Base-by-base conservation (phyloP, 257 asterid species). In the Solanum rostratum region DNA sequence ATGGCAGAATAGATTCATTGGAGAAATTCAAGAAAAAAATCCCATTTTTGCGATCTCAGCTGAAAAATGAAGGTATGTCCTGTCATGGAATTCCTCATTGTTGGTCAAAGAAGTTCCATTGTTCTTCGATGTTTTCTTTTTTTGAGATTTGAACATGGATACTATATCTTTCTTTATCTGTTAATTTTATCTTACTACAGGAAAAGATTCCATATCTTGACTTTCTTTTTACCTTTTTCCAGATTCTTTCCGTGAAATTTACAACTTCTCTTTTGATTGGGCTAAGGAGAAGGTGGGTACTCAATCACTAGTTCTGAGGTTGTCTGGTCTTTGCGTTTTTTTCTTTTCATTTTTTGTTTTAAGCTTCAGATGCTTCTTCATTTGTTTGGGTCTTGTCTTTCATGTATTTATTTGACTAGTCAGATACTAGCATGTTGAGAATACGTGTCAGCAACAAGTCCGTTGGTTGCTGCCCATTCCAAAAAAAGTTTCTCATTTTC, bases 191-290 rank as follows among this genome's bases (percentile, higher is more conserved):
- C 62, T 27, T 16, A 49, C 16, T 49, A 15, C 43, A 49, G 20
- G 81, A 49, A 76, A 24, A 50, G 53, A 46, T 15, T 76, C 60
- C 81, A 49, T 78, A 50, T 45, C 29, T 50, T 16, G 22, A 24
- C 27, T 29, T 22, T 29, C 39, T 49, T 49, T 45, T 46, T 2
- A 27, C 37, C 79, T 63, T 55, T 81, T 33, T 88, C 54, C 95
- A 97, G 99, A 95, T 29, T 95, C 92, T 89, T 95, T 94, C 86
- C 90, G 91, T 22, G 99, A 95, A 84, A 93, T 95, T 89, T 97
- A 97, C 90, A 92, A 93, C 89, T 97, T 90, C 66, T 96, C 99
- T 80, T 97, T 97, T 87, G 96, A 97, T 85, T 97, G 99, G 99
- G 99, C 99, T 85, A 97, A 95, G 86, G 99, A 97, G 88, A 95